Evolutionary conservation across 306 rosid genomes (phyloP), one percentile per base, ranked within the genome.

Genomic region (Hippophae rhamnoides): DNA sequence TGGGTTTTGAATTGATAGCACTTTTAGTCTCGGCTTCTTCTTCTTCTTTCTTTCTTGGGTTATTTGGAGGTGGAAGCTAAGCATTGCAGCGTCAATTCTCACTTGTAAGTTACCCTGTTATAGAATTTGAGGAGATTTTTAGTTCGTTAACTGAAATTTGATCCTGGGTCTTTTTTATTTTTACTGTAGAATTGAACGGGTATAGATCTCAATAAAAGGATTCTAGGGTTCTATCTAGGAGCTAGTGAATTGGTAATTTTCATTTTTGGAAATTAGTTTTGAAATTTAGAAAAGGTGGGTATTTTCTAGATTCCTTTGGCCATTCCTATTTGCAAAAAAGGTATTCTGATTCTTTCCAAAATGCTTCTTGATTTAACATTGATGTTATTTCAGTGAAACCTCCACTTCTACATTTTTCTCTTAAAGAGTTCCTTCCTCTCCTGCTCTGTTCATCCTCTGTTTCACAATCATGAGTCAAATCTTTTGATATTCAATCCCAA

Each of bases 261-360:
- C 52, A 52, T 55, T 76, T 63, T 72, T 52, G n/a, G 62, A 69
- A 62, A 67, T 77, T 73, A 67, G 2, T 48, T 12, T 71, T 72
- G 60, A 70, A 67, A 62, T 69, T 76, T 77, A 2, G 47, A 55
- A 78, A 88, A 78, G 76, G 72, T 70, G 64, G 67, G 74, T 76
- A 80, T 82, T 82, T 82, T 78, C 61, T 58, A 80, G 89, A 87
- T 84, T 87, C 95, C 77, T 77, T 10, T 57, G 61, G 76, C 57
- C 66, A 68, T 68, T 73, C 64, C 71, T 70, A 72, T 70, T 59
- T 70, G 65, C 40, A 61, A 71, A 67, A 18, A 78, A 66, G 52
- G 80, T 82, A 87, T 84, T 87, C 95, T 61, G 85, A 87, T 87
- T 87, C 96, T 79, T 72, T 76, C 76, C 54, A 66, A 76, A 74